phyloP scores from a whole-genome alignment of 1,284 basidiomycete species.

The Austroboletus novae-zelandiae region DNA sequence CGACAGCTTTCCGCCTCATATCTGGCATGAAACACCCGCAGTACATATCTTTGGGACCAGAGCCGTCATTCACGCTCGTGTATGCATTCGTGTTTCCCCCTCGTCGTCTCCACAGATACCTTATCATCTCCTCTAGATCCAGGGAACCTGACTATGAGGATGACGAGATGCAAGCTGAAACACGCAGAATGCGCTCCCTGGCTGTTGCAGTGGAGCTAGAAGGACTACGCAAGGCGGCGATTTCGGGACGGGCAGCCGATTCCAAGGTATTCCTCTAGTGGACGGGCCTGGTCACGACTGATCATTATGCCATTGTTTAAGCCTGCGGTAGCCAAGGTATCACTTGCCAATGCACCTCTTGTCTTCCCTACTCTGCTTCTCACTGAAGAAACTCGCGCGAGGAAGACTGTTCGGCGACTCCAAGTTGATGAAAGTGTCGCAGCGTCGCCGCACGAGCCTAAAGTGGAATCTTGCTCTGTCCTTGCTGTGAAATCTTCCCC shows the following conservation, averaged over 20 bases:
- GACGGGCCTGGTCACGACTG: background rate
- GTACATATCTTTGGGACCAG: slow-evolving; percentile 39
- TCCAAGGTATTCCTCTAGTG: slow-evolving; percentile 13
- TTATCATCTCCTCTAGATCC: slow-evolving; percentile 30
- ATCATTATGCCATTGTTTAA: slow-evolving; percentile 4
- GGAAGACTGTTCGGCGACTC: background rate
- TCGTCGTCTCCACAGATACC: slow-evolving; percentile 16
- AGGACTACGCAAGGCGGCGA: slow-evolving; percentile 13
- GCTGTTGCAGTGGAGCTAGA: slow-evolving; percentile 38
- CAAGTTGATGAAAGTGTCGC: background rate
- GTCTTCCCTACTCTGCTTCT: slow-evolving; percentile 21
- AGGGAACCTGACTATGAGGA: slow-evolving; percentile 48
- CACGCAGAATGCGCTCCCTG: slow-evolving; percentile 37
- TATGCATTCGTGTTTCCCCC: slow-evolving; percentile 28
- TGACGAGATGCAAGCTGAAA: slow-evolving; percentile 35
- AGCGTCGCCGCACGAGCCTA: slow-evolving; percentile 26
- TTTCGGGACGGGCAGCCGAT: background rate
- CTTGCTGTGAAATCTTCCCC: slow-evolving; percentile 17
- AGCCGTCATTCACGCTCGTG: slow-evolving; percentile 37
- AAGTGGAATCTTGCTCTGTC: slow-evolving; percentile 12
- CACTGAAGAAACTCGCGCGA: slow-evolving; percentile 17
- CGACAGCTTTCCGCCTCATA: slow-evolving; percentile 28
- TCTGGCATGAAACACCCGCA: slow-evolving; percentile 35
- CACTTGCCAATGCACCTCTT: background rate
- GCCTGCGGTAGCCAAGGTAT: slow-evolving; percentile 14